Conservation (phyloP, 768 basidiomycete genomes). For the Baorangia bicolor region DNA sequence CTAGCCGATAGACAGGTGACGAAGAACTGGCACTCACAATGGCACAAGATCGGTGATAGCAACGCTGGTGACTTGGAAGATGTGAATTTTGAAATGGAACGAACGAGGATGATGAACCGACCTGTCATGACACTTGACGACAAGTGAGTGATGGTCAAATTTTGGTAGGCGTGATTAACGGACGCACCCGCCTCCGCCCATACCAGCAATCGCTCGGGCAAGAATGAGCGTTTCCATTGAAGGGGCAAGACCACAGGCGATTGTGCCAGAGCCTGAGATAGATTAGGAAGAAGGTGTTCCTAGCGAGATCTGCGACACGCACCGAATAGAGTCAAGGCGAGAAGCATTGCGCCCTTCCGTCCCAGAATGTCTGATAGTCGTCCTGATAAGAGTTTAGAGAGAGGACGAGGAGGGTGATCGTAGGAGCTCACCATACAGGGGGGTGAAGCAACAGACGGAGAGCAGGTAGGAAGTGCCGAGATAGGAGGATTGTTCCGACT, state of each 20-base stretch:
- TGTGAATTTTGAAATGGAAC: constrained; percentile 16
- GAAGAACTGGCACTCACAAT: constrained; percentile 49
- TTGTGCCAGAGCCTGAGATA: constrained; percentile 69
- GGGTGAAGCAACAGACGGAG: constrained; percentile 89
- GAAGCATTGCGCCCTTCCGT: constrained; percentile 82
- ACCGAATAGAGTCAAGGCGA: constrained; percentile 85
- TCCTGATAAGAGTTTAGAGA: constrained; percentile 45
- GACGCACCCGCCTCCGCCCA: constrained; percentile 88
- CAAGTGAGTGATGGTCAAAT: constrained; percentile 9
- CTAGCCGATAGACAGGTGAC: background rate
- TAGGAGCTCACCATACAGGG: constrained; percentile 66
- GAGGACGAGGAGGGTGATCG: constrained; percentile 3
- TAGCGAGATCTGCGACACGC: constrained; percentile 23
- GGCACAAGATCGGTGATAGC: constrained; percentile 88
- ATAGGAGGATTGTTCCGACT: constrained; percentile 78
- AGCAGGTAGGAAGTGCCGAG: constrained; percentile 87
- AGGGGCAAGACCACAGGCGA: constrained; percentile 82
- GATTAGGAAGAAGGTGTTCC: constrained; percentile 18
- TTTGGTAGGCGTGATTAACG: background rate
- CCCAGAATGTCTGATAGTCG: constrained; percentile 83
- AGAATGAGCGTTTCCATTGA: constrained; percentile 81
- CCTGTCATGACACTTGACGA: constrained; percentile 78
- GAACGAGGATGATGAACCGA: constrained; percentile 27
- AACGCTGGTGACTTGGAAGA: constrained; percentile 68
- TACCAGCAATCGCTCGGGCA: constrained; percentile 83